Evolutionary conservation across 129 eudicot genomes (phyloP).

Genomic region (Lonicera japonica): DNA sequence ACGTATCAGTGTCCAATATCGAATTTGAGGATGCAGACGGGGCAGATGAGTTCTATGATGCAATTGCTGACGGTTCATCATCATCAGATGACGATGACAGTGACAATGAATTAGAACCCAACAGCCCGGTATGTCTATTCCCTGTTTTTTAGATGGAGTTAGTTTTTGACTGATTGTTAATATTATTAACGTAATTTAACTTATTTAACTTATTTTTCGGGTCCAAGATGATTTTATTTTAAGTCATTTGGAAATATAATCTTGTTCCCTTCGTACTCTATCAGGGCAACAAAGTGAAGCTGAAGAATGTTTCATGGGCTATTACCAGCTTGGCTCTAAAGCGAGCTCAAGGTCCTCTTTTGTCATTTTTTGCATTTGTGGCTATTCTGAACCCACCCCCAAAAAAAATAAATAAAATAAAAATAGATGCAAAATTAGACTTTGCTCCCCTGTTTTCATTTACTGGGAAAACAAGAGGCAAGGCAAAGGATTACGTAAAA

Average conservation of each 20-base stretch:
- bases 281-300: conserved; percentile 66
- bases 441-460: too few relatives aligned
- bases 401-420: too few relatives aligned
- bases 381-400: too few relatives aligned
- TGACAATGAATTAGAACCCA: conserved; percentile 38
- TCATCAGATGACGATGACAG: conserved; percentile 60
- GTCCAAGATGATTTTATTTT: too few relatives aligned
- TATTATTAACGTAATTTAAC: too few relatives aligned
- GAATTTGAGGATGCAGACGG: conserved; percentile 56
- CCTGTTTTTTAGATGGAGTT: too few relatives aligned
- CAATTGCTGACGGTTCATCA: conserved; percentile 57
- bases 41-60: conserved; percentile 81
- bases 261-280: conserved; percentile 3
- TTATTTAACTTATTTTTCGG: too few relatives aligned
- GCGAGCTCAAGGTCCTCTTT: conserved; percentile 47
- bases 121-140: conserved; percentile 43
- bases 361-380: neutral
- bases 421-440: too few relatives aligned
- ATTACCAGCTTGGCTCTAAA: conserved; percentile 49
- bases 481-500: too few relatives aligned
- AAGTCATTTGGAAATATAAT: neutral
- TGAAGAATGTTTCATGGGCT: conserved; percentile 87
- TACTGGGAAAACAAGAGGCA: too few relatives aligned
- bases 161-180: neutral
- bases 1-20: conserved; percentile 38